Percentiles rank a stretch among this genome's conserved stretches.
Evolutionary conservation across 2,329 filamentous ascomycete genomes (phyloP).

Genomic region (Davidsoniella eucalypti): DNA sequence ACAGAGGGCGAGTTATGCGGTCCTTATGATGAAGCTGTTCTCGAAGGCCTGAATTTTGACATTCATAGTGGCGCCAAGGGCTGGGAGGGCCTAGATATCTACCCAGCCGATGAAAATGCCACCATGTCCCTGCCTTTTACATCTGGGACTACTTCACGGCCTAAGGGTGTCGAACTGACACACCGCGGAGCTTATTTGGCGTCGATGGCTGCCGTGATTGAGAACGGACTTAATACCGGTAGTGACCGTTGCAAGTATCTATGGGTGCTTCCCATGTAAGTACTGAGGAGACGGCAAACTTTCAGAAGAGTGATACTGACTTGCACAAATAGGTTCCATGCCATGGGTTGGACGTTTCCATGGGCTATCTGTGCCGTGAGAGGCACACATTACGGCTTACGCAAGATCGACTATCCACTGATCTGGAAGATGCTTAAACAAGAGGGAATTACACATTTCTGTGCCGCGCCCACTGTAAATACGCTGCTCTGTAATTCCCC

Average conservation of each 20-base stretch:
- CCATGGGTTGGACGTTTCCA: constrained; percentile 70
- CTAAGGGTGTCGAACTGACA: constrained; percentile 87
- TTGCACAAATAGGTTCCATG: constrained; percentile 37
- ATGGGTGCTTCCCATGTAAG: constrained; percentile 86
- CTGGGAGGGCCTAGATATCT: constrained; percentile 60
- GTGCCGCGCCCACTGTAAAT: constrained; percentile 90
- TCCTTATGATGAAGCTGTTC: constrained; percentile 67
- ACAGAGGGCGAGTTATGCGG: constrained; percentile 58
- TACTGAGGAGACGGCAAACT: constrained; percentile 19
- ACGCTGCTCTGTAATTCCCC: constrained; percentile 72
- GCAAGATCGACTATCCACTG: constrained; percentile 86
- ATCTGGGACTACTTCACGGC: constrained; percentile 75
- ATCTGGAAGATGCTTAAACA: constrained; percentile 83
- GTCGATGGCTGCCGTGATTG: constrained; percentile 68
- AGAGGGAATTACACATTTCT: constrained; percentile 84
- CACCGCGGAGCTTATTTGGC: constrained; percentile 80
- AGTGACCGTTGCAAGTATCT: constrained; percentile 61
- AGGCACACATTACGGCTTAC: constrained; percentile 85
- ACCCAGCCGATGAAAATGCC: constrained; percentile 59
- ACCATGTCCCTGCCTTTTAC: constrained; percentile 85
- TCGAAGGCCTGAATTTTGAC: constrained; percentile 66
- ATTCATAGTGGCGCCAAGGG: constrained; percentile 45
- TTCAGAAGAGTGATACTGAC: neutral
- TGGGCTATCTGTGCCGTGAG: constrained; percentile 87
- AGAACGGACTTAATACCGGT: constrained; percentile 64